Evolutionary conservation across 495 filamentous ascomycete species (phyloP), one percentile per base, ranked within the genome.

Genomic region (Podospora anserina): DNA sequence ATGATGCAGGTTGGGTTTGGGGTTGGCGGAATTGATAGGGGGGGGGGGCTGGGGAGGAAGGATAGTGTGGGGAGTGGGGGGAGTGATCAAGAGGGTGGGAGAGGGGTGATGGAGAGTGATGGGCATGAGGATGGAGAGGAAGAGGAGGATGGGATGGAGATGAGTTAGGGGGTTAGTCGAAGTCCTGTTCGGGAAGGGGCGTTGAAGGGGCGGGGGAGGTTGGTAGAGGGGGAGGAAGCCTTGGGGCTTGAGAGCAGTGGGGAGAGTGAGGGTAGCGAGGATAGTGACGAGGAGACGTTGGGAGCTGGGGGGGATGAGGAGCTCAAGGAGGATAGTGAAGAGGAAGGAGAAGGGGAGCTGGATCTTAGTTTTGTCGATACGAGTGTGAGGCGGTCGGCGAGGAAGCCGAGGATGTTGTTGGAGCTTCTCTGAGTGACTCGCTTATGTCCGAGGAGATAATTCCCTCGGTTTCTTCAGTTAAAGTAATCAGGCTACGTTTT

Each of bases 61-160:
- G 77, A 82, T 75, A 87, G 89, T 71, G 78, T 86, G 27, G 85
- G 85, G 68, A 88, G 86, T 65, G 85, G 82, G 20, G 85, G 85
- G 68, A 88, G 86, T 65, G 85, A 82, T 67, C 82, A 82, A 68
- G 86, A 75, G 68, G 82, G 77, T 80, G 87, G 76, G 81, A 70
- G 75, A 68, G 82, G 77, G 80, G 87, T 77, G 81, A 70, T 87
- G 0, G 90, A 88, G 34, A 83, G 85, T 11, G 84, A 75, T 5
- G 85, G 77, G 4, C 88, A 89, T n/a, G 91, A 93, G 30, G 88
- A 90, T 63, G 84, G 75, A 5, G 85, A 77, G 3, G 88, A 88
- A 16, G 91, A 93, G 34, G 88, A 90, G 63, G 91, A 92, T 64
- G 82, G 81, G 27, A 84, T 84, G 82, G 82, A 84, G 65, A 76